Evolutionary conservation across 2,329 filamentous ascomycete species (phyloP).

Genomic region (Ophiostoma ips): DNA sequence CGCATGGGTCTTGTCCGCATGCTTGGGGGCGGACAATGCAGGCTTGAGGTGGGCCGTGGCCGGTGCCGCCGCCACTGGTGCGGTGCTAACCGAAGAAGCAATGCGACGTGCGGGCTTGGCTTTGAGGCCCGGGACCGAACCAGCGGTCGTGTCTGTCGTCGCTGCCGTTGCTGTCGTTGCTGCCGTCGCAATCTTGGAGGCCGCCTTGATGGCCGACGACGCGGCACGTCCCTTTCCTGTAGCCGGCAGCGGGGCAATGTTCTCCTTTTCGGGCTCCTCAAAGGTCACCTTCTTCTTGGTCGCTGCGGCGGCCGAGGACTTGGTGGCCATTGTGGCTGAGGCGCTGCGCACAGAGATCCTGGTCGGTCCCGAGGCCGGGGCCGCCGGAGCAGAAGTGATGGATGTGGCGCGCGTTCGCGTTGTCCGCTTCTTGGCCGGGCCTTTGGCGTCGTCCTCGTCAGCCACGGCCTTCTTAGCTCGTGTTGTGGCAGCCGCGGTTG

Average conservation of each 20-base stretch:
- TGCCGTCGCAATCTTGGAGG: not conserved
- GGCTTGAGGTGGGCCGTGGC: not conserved
- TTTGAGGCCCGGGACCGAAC: slow-evolving; percentile 8
- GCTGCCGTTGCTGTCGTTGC: slow-evolving; percentile 18
- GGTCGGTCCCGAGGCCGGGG: slow-evolving; percentile 22
- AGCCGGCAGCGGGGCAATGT: slow-evolving; percentile 29
- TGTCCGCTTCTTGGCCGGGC: slow-evolving; percentile 22
- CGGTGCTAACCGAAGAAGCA: not conserved
- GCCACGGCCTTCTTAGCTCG: slow-evolving; percentile 19
- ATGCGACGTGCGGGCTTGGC: slow-evolving; percentile 15
- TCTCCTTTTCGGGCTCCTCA: slow-evolving; percentile 52
- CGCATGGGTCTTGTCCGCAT: slow-evolving; percentile 19
- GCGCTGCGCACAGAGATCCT: slow-evolving; percentile 24
- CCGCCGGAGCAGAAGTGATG: not conserved
- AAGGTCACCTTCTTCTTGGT: slow-evolving; percentile 49
- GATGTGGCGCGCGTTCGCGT: slow-evolving; percentile 19
- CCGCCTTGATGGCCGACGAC: not conserved
- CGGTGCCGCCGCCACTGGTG: slow-evolving; percentile 13
- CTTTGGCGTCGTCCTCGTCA: slow-evolving; percentile 12
- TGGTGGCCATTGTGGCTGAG: slow-evolving; percentile 14
- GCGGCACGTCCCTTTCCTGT: slow-evolving; percentile 15
- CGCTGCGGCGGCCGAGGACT: slow-evolving; percentile 17
- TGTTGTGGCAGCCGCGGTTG: slow-evolving; percentile 13
- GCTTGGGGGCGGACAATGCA: not conserved
- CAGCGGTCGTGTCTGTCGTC: slow-evolving; percentile 12